phyloP scores from a whole-genome alignment of 1,284 basidiomycete genomes.

The Moniliella sp. region DNA sequence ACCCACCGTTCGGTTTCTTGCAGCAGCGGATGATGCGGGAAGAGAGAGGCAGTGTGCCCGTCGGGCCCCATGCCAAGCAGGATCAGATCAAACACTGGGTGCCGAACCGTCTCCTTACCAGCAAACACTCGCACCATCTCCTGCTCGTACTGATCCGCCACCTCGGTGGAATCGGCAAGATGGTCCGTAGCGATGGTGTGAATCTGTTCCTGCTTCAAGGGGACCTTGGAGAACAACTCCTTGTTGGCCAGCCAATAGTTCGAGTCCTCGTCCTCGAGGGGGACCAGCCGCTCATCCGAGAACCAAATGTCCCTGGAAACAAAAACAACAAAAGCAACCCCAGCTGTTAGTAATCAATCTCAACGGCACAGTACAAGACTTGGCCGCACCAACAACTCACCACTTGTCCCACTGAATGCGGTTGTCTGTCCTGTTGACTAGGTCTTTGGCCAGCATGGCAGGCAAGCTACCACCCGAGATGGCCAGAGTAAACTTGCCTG shows the following conservation, averaged over 20 bases:
- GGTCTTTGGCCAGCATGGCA: constrained; percentile 49
- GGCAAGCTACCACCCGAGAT: constrained; percentile 81
- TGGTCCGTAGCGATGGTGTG: constrained; percentile 57
- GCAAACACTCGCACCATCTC: constrained; percentile 62
- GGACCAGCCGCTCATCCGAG: constrained; percentile 85
- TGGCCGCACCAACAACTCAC: constrained; percentile 38
- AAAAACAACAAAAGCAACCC: not conserved
- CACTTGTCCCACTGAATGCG: constrained; percentile 79
- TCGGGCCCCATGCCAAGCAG: constrained; percentile 40
- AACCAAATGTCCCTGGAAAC: constrained; percentile 76
- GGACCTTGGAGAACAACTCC: constrained; percentile 61
- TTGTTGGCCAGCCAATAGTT: constrained; percentile 62
- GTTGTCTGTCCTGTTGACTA: constrained; percentile 47
- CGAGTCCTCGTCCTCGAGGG: constrained; percentile 71
- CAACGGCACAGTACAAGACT: not conserved
- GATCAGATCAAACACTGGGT: constrained; percentile 33
- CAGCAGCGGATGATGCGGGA: constrained; percentile 70
- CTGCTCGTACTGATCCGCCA: constrained; percentile 77
- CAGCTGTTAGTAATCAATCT: too few species aligned
- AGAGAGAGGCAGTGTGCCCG: constrained; percentile 86
- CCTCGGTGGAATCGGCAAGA: constrained; percentile 51
- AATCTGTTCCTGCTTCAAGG: constrained; percentile 49
- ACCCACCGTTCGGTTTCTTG: constrained; percentile 76
- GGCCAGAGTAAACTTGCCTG: constrained; percentile 72
- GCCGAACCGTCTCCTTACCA: constrained; percentile 27